These are phyloP conservation scores for Sphagnum magellanicum DNA, from an alignment of 228 moss, liverwort and hornwort genomes.

Conservation along the genomic window DNA sequence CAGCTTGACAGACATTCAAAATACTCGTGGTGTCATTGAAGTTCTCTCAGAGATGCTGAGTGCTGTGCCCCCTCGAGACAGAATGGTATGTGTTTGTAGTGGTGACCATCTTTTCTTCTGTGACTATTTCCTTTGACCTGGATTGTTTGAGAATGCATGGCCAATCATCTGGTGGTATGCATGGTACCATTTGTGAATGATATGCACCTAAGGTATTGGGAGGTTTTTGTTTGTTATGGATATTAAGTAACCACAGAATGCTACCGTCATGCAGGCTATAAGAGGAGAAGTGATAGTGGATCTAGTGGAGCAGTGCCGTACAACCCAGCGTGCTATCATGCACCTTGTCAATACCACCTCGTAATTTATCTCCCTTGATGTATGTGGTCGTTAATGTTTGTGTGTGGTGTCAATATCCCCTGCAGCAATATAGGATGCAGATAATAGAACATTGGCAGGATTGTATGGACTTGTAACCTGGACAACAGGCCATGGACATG, in stretches of 20 bases:
- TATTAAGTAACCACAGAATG: too few species aligned
- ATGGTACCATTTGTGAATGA: too few species aligned
- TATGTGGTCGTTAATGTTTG: background rate
- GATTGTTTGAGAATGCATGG: too few species aligned
- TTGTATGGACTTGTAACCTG: too few species aligned
- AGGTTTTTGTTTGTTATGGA: background rate
- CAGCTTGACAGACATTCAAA: slow-evolving; percentile 46
- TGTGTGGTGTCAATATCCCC: too few species aligned
- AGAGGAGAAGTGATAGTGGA: slow-evolving; percentile 51
- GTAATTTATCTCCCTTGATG: slow-evolving; percentile 10
- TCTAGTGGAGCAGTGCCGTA: slow-evolving; percentile 42
- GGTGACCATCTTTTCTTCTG: background rate
- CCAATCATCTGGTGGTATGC: too few species aligned
- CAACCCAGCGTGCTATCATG: slow-evolving; percentile 38
- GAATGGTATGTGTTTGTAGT: slow-evolving; percentile 16
- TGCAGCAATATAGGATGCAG: too few species aligned
- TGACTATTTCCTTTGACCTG: background rate
- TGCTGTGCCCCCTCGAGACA: slow-evolving; percentile 34
- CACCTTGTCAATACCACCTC: slow-evolving; percentile 52
- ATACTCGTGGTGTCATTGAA: slow-evolving; percentile 32
- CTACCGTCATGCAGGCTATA: slow-evolving; percentile 23
- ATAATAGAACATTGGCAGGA: too few species aligned
- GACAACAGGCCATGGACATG: too few species aligned
- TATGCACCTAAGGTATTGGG: too few species aligned
- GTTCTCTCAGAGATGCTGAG: slow-evolving; percentile 50